Conservation (phyloP, 2,329 filamentous ascomycete species). For the Fusarium tjaetaba region DNA sequence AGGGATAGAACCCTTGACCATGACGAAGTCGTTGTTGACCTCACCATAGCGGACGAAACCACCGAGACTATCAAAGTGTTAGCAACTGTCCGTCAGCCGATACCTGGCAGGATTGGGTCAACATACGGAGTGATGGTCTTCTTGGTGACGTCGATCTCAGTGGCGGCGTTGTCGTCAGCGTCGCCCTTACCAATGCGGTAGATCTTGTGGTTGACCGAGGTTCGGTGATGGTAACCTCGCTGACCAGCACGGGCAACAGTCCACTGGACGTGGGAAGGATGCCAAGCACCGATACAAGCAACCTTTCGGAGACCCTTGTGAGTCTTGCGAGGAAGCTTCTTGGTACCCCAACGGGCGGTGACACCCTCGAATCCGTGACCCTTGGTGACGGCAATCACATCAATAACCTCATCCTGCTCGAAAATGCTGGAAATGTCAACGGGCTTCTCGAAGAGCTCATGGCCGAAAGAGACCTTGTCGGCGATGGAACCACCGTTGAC, state of each 20-base stretch:
- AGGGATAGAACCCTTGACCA: conserved; percentile 97
- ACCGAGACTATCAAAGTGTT: conserved; percentile 76
- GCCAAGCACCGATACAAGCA: conserved; percentile 99
- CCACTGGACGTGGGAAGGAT: conserved; percentile 99
- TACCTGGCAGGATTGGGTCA: not conserved
- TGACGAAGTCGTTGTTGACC: conserved; percentile 98
- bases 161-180: conserved; percentile 92
- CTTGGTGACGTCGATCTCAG: conserved; percentile 96
- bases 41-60: conserved; percentile 99
- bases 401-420: conserved; percentile 99
- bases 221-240: conserved; percentile 99
- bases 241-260: conserved; percentile 99
- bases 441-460: conserved; percentile 99
- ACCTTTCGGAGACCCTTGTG: conserved; percentile 99
- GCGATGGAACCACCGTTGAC: conserved; percentile 96
- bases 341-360: conserved; percentile 98
- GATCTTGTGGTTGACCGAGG: conserved; percentile 99
- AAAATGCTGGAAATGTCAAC: conserved; percentile 93
- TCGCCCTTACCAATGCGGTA: conserved; percentile 97
- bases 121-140: conserved; percentile 99
- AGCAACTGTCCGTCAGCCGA: conserved; percentile 37
- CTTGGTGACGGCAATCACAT: conserved; percentile 99
- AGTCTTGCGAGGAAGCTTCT: conserved; percentile 99
- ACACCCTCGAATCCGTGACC: conserved; percentile 99
- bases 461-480: conserved; percentile 97